Base-by-base conservation (phyloP, 129 eudicot species). In the Tanacetum coccineum region DNA sequence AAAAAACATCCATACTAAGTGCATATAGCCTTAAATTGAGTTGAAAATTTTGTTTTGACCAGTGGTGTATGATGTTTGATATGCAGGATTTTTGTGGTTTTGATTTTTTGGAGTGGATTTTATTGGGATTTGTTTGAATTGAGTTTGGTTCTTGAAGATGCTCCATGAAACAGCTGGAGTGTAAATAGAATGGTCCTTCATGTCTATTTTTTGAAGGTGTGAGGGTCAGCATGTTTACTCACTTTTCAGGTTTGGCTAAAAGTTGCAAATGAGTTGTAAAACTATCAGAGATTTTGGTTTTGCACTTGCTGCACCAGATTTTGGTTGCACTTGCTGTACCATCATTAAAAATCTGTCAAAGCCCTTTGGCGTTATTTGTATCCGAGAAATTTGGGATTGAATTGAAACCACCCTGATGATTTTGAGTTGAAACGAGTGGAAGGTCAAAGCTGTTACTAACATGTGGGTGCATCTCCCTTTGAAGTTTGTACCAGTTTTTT, bases 171-270 rank as follows among this genome's bases (percentile, higher is more conserved):
- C 64, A 28, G 57, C 75, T 69, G 64, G 77, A 74, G 57, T 81
- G 90, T 87, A 84, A 74, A 84, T 84, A 84, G 84, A 63, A 85
- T 73, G 82, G 83, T 78, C 86, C 81, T 80, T 80, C 82, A 75
- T 87, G 82, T 63, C 83, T 65, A 68, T 62, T 79, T 80, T 87
- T 84, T 76, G 18, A 63, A 66, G 84, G 76, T 77, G 75, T 47
- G 81, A 82, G 78, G 74, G 71, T 69, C 76, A 19, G 54, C 74
- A 68, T 78, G 62, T 85, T 64, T 69, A 62, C 71, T 74, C 58
- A 64, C 74, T 74, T 71, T 56, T 73, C 40, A 36, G 59, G 77
- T 74, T 67, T 74, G 47, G 49, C 22, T 60, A 22, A 62, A 62
- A 62, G 58, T 69, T 28, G 54, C 68, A 39, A 49, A 47, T 62